These are phyloP conservation scores for Neospermospora avenae DNA, from an alignment of 2,329 filamentous ascomycete genomes.

Conservation along the genomic window DNA sequence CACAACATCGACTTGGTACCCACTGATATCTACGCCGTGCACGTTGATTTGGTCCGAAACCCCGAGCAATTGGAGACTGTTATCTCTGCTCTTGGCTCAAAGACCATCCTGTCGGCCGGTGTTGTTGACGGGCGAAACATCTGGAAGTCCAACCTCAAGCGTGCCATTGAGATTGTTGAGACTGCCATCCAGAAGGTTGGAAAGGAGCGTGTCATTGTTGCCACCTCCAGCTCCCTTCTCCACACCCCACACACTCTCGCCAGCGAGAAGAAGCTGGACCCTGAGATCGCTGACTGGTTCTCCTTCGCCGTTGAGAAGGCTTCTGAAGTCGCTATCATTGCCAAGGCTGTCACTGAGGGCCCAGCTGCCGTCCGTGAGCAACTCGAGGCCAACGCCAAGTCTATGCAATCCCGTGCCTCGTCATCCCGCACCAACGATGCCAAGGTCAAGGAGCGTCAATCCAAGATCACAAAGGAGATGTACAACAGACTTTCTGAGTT, in stretches of 20 bases:
- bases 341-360: conserved; percentile 94
- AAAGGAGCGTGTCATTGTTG: conserved; percentile 95
- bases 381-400: conserved; percentile 96
- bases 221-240: conserved; percentile 95
- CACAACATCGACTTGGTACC: conserved; percentile 95
- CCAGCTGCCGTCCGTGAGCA: conserved; percentile 80
- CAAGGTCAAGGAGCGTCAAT: conserved; percentile 93
- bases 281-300: conserved; percentile 97
- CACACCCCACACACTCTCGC: conserved; percentile 97
- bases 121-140: conserved; percentile 99
- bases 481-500: conserved; percentile 94
- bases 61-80: conserved; percentile 94
- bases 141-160: conserved; percentile 99
- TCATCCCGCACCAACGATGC: conserved; percentile 97
- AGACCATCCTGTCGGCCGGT: conserved; percentile 90
- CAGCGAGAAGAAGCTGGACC: conserved; percentile 96
- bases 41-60: conserved; percentile 96
- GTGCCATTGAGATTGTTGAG: conserved; percentile 87
- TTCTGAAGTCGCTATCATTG: conserved; percentile 83
- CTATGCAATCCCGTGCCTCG: conserved; percentile 82
- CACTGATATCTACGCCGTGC: conserved; percentile 76
- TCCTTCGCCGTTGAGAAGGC: conserved; percentile 96
- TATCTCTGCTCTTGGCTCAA: conserved; percentile 75
- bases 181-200: conserved; percentile 90
- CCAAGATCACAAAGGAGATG: conserved; percentile 76